Conservation (phyloP, 768 basidiomycete species). For the Strobilomyces confusus region DNA sequence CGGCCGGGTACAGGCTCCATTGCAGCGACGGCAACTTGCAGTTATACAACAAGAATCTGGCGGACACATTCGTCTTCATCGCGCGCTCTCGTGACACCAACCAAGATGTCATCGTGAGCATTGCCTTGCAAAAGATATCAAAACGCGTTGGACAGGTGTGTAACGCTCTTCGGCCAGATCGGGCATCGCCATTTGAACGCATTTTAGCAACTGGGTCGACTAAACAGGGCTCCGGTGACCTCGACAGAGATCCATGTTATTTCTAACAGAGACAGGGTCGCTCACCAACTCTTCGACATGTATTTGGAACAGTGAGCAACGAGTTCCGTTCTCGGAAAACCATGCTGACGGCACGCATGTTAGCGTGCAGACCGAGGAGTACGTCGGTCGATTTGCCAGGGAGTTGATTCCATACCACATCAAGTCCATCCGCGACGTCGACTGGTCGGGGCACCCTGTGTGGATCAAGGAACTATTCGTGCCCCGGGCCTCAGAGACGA, state of each 20-base stretch:
- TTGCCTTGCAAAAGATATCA: constrained; percentile 62
- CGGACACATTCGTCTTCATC: constrained; percentile 58
- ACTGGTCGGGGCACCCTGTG: constrained; percentile 35
- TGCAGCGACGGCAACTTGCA: constrained; percentile 55
- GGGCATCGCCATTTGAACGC: not conserved
- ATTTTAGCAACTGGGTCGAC: constrained; percentile 55
- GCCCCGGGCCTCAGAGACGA: constrained; percentile 14
- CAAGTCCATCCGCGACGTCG: constrained; percentile 38
- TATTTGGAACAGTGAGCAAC: constrained; percentile 68
- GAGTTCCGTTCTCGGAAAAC: constrained; percentile 16
- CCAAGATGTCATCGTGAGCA: constrained; percentile 51
- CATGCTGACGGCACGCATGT: not conserved
- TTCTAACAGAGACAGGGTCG: constrained; percentile 61
- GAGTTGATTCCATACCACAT: constrained; percentile 39
- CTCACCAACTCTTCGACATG: constrained; percentile 64
- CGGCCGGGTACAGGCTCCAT: constrained; percentile 51
- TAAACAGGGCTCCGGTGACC: constrained; percentile 48
- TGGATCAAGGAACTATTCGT: constrained; percentile 34
- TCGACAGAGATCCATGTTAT: constrained; percentile 65
- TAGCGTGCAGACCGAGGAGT: constrained; percentile 47
- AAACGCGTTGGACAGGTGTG: constrained; percentile 47
- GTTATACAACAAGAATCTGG: constrained; percentile 49
- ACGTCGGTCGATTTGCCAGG: constrained; percentile 44
- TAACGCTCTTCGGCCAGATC: not conserved
- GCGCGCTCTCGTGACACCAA: constrained; percentile 42